Conservation (phyloP, 176 grass and related monocot genomes). For the Luzula sylvatica region DNA sequence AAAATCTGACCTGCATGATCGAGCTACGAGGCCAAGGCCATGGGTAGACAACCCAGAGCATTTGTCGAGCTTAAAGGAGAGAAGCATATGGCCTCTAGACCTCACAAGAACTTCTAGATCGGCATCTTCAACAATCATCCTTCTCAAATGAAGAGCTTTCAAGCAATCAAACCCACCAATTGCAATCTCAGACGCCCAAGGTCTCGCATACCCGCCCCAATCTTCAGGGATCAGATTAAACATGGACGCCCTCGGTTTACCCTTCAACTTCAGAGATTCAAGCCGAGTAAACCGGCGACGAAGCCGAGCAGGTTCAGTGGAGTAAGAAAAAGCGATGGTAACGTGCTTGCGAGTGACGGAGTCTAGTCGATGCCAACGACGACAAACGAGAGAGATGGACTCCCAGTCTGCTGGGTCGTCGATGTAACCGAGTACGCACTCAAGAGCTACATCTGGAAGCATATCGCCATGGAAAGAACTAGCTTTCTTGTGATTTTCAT, state of each 20-base stretch:
- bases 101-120: slow-evolving; percentile 34
- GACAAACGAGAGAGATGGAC: slow-evolving; percentile 52
- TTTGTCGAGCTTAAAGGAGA: slow-evolving; percentile 63
- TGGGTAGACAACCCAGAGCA: slow-evolving; percentile 68
- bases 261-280: slow-evolving; percentile 67
- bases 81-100: slow-evolving; percentile 45
- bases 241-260: slow-evolving; percentile 57
- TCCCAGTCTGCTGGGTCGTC: slow-evolving; percentile 50
- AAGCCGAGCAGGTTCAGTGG: slow-evolving; percentile 34
- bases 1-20: slow-evolving; percentile 46
- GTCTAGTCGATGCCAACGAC: slow-evolving; percentile 60
- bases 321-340: slow-evolving; percentile 67
- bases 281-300: slow-evolving; percentile 37
- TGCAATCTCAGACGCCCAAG: slow-evolving; percentile 46
- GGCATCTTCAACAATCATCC: slow-evolving; percentile 52
- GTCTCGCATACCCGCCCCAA: slow-evolving; percentile 51
- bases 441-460: slow-evolving; percentile 42
- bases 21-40: slow-evolving; percentile 41
- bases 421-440: slow-evolving; percentile 49
- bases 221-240: slow-evolving; percentile 67
- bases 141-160: slow-evolving; percentile 58
- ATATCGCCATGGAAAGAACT: slow-evolving; percentile 3
- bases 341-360: slow-evolving; percentile 61
- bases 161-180: slow-evolving; percentile 43
- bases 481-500: no score